These are phyloP conservation scores for Ustilago bromivora DNA, from an alignment of 1,284 basidiomycete genomes.

Conservation along the genomic window DNA sequence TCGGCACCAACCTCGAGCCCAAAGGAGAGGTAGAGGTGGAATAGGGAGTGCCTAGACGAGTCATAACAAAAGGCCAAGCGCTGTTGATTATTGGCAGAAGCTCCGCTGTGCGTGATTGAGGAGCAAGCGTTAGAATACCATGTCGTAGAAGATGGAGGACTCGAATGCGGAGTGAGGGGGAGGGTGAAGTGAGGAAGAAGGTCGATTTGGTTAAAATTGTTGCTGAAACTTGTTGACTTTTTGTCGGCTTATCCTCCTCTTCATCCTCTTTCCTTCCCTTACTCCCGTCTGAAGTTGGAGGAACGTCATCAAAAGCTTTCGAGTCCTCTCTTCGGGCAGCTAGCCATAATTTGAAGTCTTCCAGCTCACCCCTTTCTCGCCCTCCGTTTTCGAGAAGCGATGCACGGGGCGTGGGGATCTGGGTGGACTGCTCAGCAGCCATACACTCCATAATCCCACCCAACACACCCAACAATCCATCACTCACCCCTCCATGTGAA, in stretches of 20 bases:
- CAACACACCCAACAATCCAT: constrained; percentile 60
- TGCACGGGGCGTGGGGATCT: neutral
- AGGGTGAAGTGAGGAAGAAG: constrained; percentile 53
- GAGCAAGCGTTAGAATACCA: constrained; percentile 47
- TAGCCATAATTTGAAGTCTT: constrained; percentile 23
- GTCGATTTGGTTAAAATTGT: constrained; percentile 43
- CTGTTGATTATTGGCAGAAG: constrained; percentile 60
- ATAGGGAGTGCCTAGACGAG: constrained; percentile 51
- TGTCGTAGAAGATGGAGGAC: constrained; percentile 46
- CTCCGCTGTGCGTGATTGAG: constrained; percentile 48
- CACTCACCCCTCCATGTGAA: constrained; percentile 51
- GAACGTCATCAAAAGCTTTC: constrained; percentile 9
- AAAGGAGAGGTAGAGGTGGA: constrained; percentile 12
- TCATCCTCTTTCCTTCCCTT: constrained; percentile 7
- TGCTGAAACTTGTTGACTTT: constrained; percentile 39
- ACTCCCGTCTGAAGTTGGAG: neutral
- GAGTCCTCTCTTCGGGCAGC: constrained; percentile 5
- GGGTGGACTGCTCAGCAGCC: constrained; percentile 32
- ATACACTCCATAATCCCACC: constrained; percentile 58
- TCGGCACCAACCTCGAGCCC: constrained; percentile 11
- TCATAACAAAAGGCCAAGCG: constrained; percentile 64
- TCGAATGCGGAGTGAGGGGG: constrained; percentile 36
- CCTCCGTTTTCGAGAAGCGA: neutral
- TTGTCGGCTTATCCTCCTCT: constrained; percentile 39
- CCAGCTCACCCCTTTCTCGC: constrained; percentile 8